Percentiles rank a stretch among this genome's conserved stretches.
phyloP scores from a whole-genome alignment of 495 filamentous ascomycete genomes.

The Penicillium riverlandense region DNA sequence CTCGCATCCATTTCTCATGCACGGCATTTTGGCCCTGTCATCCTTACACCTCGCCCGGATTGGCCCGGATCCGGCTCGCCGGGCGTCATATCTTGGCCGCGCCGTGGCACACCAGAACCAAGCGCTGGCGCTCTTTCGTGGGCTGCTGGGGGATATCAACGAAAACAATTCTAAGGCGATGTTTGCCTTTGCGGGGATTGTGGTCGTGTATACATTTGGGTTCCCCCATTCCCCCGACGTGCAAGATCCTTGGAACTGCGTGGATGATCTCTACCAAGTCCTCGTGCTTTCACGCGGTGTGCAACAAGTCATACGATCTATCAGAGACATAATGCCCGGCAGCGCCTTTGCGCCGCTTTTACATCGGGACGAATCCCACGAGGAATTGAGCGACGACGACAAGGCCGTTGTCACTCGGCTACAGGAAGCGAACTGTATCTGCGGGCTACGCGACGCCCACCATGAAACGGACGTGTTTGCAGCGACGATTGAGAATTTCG shows the following conservation, averaged over 20 bases:
- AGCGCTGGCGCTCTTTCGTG: conserved; percentile 39
- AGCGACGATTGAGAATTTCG: conserved; percentile 25
- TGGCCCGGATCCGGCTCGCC: conserved; percentile 11
- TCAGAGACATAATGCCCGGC: conserved; percentile 18
- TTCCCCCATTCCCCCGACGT: conserved; percentile 33
- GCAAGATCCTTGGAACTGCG: conserved; percentile 26
- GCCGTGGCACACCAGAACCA: conserved; percentile 43
- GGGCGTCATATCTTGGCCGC: conserved; percentile 24
- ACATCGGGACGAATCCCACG: conserved; percentile 17
- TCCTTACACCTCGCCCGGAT: conserved; percentile 39
- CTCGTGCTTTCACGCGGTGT: conserved; percentile 38
- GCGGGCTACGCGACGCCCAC: conserved; percentile 14
- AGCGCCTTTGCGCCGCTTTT: conserved; percentile 25
- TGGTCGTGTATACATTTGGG: conserved; percentile 44
- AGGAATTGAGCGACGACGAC: conserved; percentile 13
- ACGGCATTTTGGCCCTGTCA: conserved; percentile 43
- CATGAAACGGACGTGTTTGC: conserved; percentile 31
- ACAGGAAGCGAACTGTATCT: conserved; percentile 21
- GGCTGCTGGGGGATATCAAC: conserved; percentile 31
- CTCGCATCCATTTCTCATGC: conserved; percentile 42
- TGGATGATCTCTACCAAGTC: conserved; percentile 37
- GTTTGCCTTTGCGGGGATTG: conserved; percentile 43
- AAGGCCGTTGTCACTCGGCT: conserved; percentile 13
- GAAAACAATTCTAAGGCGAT: conserved; percentile 40
- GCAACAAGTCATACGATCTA: conserved; percentile 31